Evolutionary conservation across 108 stramenopile species (phyloP).

Genomic region (Cyclotella kingstonii): DNA sequence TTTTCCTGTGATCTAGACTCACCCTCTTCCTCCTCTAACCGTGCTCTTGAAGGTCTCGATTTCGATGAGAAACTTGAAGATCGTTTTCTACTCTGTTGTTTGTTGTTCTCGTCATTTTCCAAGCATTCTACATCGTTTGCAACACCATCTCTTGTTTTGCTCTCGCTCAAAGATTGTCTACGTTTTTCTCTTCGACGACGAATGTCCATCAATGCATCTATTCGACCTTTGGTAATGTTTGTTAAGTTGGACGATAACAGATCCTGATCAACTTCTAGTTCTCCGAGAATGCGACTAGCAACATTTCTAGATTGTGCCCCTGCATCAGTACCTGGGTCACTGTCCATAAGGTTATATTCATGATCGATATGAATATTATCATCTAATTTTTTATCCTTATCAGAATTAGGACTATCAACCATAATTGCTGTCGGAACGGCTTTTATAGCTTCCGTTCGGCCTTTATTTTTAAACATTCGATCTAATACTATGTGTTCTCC

Average conservation of each 20-base stretch:
- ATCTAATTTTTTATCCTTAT: background rate
- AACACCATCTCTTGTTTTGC: background rate
- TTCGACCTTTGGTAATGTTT: slow-evolving; percentile 8
- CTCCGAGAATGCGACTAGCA: slow-evolving; percentile 29
- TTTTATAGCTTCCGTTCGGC: background rate
- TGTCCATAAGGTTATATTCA: background rate
- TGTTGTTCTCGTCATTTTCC: background rate
- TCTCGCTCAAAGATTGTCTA: slow-evolving; percentile 8
- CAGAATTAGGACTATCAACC: background rate
- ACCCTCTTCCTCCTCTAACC: too few species aligned
- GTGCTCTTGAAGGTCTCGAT: slow-evolving; percentile 1
- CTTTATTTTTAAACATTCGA: background rate
- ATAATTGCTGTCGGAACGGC: background rate
- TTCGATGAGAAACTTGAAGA: slow-evolving; percentile 8
- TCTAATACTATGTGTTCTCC: background rate
- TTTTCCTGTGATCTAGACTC: too few species aligned
- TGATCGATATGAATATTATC: background rate
- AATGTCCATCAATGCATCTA: slow-evolving; percentile 37
- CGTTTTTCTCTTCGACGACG: slow-evolving; percentile 22
- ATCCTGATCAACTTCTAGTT: slow-evolving; percentile 36
- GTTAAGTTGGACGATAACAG: slow-evolving; percentile 16
- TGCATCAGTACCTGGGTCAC: background rate
- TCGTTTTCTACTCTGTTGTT: slow-evolving; percentile 3
- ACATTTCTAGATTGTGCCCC: slow-evolving; percentile 3
- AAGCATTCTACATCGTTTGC: slow-evolving; percentile 2